Conservation (phyloP, 192 early-diverging fungal species). For the Backusella parvicylindrica region DNA sequence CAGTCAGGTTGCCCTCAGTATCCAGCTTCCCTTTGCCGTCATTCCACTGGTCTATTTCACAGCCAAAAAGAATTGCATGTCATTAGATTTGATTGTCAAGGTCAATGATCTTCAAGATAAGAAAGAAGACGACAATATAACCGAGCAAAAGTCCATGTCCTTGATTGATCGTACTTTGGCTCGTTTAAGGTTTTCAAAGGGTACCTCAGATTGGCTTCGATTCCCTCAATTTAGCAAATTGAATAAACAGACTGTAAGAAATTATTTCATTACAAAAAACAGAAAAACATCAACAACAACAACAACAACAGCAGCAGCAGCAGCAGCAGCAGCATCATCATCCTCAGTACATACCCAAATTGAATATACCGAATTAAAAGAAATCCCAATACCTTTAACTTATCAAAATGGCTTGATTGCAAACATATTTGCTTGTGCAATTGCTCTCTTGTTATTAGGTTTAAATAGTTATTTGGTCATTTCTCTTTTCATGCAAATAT, state of each 20-base stretch:
- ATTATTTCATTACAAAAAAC: background rate
- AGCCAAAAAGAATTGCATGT: constrained; percentile 49
- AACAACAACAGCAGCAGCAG: background rate
- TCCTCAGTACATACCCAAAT: background rate
- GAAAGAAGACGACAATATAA: background rate
- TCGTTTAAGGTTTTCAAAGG: background rate
- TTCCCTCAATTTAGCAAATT: background rate
- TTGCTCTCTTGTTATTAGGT: constrained; percentile 40
- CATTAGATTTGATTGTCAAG: constrained; percentile 13
- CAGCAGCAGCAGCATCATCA: background rate
- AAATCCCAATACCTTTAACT: constrained; percentile 23
- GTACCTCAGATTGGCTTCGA: background rate
- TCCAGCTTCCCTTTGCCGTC: constrained; percentile 83
- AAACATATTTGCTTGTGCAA: constrained; percentile 26
- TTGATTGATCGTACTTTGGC: background rate
- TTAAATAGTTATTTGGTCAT: constrained; percentile 47
- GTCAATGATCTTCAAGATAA: background rate
- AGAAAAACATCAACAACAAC: background rate
- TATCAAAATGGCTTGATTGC: constrained; percentile 34
- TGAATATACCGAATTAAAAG: background rate
- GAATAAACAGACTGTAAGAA: background rate
- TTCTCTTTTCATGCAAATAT: constrained; percentile 27
- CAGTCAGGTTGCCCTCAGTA: constrained; percentile 72
- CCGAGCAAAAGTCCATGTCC: background rate
- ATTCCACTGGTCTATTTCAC: constrained; percentile 75